A percentile compares a stretch with the other conserved stretches of the same genome.
phyloP scores from a whole-genome alignment of 2,329 filamentous ascomycete species.

The Pseudophaeomoniella oleicola region DNA sequence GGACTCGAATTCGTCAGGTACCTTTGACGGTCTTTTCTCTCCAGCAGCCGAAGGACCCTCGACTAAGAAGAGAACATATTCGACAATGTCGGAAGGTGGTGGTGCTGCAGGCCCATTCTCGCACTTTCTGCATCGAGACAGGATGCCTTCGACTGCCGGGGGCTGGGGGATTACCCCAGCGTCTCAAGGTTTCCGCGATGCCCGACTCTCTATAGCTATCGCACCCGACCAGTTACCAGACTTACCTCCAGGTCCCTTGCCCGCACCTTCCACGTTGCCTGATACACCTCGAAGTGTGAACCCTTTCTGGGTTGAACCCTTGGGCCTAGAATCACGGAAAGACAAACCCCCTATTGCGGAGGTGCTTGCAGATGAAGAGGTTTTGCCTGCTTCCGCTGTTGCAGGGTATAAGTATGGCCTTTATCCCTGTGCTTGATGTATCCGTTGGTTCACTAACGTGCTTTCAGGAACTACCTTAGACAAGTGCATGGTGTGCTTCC shows the following conservation, averaged over 20 bases:
- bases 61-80: constrained; percentile 33
- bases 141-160: constrained; percentile 8
- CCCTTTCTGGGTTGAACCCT: constrained; percentile 1
- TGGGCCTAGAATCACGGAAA: not conserved
- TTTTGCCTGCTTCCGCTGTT: no score
- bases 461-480: not conserved
- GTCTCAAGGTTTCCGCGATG: constrained; percentile 4
- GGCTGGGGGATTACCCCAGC: constrained; percentile 5
- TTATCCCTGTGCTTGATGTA: no score
- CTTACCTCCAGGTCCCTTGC: not conserved
- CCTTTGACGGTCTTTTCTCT: constrained; percentile 34
- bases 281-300: constrained; percentile 1
- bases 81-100: constrained; percentile 29
- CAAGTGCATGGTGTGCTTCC: not conserved
- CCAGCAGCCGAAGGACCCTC: constrained; percentile 27
- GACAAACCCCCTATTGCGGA: not conserved
- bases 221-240: constrained; percentile 10
- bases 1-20: constrained; percentile 3
- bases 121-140: constrained; percentile 7
- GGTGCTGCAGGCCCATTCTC: constrained; percentile 19
- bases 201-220: constrained; percentile 9
- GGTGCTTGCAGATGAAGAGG: not conserved
- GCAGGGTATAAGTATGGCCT: not conserved
- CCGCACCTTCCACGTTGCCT: not conserved
- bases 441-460: no score